Base-by-base conservation (phyloP, 257 asterid genomes). In the Nicotiana attenuata region DNA sequence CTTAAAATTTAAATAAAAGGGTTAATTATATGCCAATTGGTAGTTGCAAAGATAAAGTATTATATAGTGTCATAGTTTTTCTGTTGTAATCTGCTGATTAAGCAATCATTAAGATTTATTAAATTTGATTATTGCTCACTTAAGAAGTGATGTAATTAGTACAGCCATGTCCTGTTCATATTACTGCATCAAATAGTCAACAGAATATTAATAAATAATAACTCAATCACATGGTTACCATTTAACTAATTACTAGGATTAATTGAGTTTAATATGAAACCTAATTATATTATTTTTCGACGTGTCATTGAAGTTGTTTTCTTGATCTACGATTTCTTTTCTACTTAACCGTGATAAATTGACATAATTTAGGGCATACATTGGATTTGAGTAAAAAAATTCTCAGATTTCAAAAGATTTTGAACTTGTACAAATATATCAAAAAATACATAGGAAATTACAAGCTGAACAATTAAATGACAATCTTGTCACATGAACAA, bases 141-240 rank as follows among this genome's bases (percentile, higher is more conserved):
- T 86, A 71, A 55, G 76, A 56, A 81, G 87, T 77, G 87, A 82
- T 71, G 45, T 41, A 7, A 41, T 52, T 47, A 83, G 65, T 75
- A 41, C 15, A 56, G 81, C 90, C 91, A 85, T 90, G 91, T 89
- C 53, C 29, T 31, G 35, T 83, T 77, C 80, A 84, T 60, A 81
- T 53, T 82, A 33, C 83, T 83, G 67, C 83, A 73, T 65, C 76
- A 64, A 15, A 67, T 73, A 3, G 79, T 81, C 50, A 31, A 66
- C 33, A 57, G 33, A 73, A 47, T 73, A 47, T 47, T 47, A 47
- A 47, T 14, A 45, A 47, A 22, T 73, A 47, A 47, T 22, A 45
- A 22, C 60, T 77, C 77, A 20, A 73, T 73, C 50, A 28, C 65
- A 61, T 50, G 84, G 79, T 24, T 47, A 10, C 10, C 33, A 73